Evolutionary conservation across 768 basidiomycete species (phyloP).

Genomic region (Lactifluus hygrophoroides): DNA sequence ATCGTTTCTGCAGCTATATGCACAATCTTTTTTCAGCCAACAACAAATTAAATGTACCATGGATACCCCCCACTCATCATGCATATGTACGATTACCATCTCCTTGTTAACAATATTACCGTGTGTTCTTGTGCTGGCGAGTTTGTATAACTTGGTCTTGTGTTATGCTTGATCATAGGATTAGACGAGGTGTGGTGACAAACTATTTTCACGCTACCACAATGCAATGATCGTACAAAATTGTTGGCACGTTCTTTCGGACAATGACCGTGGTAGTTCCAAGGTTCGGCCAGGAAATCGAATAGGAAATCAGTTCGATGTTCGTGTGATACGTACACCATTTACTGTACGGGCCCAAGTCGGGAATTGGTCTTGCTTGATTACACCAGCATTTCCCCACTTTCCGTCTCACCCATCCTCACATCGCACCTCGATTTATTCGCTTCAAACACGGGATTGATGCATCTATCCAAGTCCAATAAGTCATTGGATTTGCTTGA

Average conservation of each 20-base stretch:
- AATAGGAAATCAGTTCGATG: too few relatives aligned
- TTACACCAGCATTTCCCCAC: too few relatives aligned
- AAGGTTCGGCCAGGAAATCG: too few relatives aligned
- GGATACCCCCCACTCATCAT: slow-evolving; percentile 22
- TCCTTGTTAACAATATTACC: slow-evolving; percentile 17
- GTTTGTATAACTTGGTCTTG: not conserved
- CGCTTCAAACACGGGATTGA: too few relatives aligned
- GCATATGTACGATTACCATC: slow-evolving; percentile 22
- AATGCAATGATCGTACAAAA: not conserved
- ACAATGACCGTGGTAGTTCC: too few relatives aligned
- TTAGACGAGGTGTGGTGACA: not conserved
- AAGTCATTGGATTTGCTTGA: too few relatives aligned
- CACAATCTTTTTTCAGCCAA: slow-evolving; percentile 15
- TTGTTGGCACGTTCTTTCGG: not conserved
- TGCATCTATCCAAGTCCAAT: too few relatives aligned
- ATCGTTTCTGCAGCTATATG: slow-evolving; percentile 10
- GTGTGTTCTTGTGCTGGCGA: slow-evolving; percentile 1
- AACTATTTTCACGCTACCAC: not conserved
- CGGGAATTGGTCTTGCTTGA: too few relatives aligned
- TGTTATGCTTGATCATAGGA: not conserved
- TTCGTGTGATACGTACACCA: too few relatives aligned
- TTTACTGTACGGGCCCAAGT: too few relatives aligned
- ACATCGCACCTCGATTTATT: too few relatives aligned
- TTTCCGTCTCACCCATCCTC: too few relatives aligned
- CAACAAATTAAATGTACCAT: slow-evolving; percentile 18